Conservation (phyloP, 345 rosid species). For the Rhizophora apiculata region DNA sequence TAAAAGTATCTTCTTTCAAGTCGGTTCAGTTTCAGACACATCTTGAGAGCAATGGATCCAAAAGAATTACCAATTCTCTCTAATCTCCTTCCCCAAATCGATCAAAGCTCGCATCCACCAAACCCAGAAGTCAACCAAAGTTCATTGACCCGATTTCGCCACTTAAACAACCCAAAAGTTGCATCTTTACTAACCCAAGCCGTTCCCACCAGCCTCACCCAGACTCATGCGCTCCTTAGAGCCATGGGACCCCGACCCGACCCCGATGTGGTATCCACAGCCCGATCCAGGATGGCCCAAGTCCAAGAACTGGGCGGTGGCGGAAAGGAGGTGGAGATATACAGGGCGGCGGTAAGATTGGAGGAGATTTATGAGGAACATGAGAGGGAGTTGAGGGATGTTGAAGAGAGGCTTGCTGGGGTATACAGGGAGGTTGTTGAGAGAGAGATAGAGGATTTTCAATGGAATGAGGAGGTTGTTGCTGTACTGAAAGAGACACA, state of each 20-base stretch:
- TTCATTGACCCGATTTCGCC: slow-evolving; percentile 13
- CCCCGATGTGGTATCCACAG: slow-evolving; percentile 17
- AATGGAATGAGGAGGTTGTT: slow-evolving; percentile 12
- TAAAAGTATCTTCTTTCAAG: too few species aligned
- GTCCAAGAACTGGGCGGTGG: not conserved
- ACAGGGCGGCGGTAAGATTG: slow-evolving; percentile 23
- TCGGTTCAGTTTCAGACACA: too few species aligned
- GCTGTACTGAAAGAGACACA: slow-evolving; percentile 10
- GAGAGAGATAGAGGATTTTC: slow-evolving; percentile 2
- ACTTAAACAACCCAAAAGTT: slow-evolving; percentile 14
- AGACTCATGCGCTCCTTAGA: slow-evolving; percentile 5
- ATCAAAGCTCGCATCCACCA: slow-evolving; percentile 11
- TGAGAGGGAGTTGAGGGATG: slow-evolving; percentile 14
- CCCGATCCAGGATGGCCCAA: slow-evolving; percentile 19
- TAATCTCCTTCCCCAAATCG: slow-evolving; percentile 4
- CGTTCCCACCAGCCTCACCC: slow-evolving; percentile 9
- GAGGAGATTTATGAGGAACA: slow-evolving; percentile 20
- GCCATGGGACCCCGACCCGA: slow-evolving; percentile 18
- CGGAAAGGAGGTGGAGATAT: slow-evolving; percentile 13
- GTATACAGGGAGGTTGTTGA: slow-evolving; percentile 13
- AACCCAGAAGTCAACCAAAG: not conserved
- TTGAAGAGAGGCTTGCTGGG: slow-evolving; percentile 20
- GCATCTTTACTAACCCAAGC: slow-evolving; percentile 4
- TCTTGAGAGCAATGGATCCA: slow-evolving; percentile 5
- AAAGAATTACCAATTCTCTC: slow-evolving; percentile 15